Evolutionary conservation across 805 yeast genomes (phyloP), one percentile per base, ranked within the genome.

Genomic region (Sugiyamaella valdiviana): DNA sequence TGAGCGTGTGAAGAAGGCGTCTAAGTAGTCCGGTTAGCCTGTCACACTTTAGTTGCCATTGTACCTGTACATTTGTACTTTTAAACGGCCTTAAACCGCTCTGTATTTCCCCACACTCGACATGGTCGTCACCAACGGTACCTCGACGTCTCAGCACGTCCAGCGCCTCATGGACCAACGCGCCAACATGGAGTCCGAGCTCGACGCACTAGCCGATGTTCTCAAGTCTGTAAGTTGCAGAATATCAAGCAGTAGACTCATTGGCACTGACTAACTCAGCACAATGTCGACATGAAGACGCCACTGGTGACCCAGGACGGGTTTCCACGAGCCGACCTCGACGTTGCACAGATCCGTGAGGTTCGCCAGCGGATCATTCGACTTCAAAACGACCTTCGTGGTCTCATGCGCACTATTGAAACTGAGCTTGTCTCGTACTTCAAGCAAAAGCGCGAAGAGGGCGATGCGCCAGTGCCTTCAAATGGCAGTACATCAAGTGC

Each of bases 241-340:
- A 12, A 36, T 36, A 3, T 10, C 17, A 12, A 15, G 39, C 12
- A 12, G 7, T 10, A 5, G 21, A 36, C 16, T 3, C 16, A 36
- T 12, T 15, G 39, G 21, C 39, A n/a, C 26, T 36, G 39, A 16
- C 38, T 22, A 22, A 20, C n/a, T n/a, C 36, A 66, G 49, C 78
- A 78, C 53, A 66, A 71, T 10, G 79, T 72, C 2, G 81, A 77
- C 54, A 80, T 87, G 86, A 63, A 74, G 20, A 81, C 90, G 1
- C 71, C 80, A 0, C 64, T 91, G 50, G 65, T 85, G 1, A 78
- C 83, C 0, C 50, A 58, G 0, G 95, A 91, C 59, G 96, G 97
- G 17, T 91, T 78, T 58, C 99, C 99, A 0, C 69, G 97, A 39
- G 64, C 71, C 15, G 97, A 91, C 60, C 74, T 91, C 22, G 95